These are phyloP conservation scores for Fonsecaea erecta DNA, from an alignment of 2,329 filamentous ascomycete species.

Conservation along the genomic window DNA sequence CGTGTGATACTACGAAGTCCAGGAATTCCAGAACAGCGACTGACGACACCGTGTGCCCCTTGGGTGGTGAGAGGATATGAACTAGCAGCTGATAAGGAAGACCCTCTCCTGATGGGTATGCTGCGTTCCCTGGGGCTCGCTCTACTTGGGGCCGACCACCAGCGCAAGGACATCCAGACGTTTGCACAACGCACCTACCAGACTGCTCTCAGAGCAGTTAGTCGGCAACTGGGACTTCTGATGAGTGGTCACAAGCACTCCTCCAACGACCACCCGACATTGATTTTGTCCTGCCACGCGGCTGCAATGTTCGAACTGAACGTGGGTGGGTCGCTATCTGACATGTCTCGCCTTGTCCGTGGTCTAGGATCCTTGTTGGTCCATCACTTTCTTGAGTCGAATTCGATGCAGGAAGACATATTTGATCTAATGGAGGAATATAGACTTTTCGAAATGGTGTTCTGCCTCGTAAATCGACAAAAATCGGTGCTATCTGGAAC, in stretches of 20 bases:
- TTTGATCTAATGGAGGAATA: slow-evolving; percentile 7
- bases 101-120: slow-evolving; percentile 4
- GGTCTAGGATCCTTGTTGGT: slow-evolving; percentile 8
- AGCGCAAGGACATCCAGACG: slow-evolving; percentile 1
- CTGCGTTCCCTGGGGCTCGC: slow-evolving; percentile 3
- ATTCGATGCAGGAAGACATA: slow-evolving; percentile 2
- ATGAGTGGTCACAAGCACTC: not conserved
- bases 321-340: not conserved
- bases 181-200: not conserved
- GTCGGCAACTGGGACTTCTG: slow-evolving; percentile 5
- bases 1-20: not conserved
- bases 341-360: slow-evolving; percentile 5
- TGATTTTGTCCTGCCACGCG: slow-evolving; percentile 8
- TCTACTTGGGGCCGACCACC: slow-evolving; percentile 1
- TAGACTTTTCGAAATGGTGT: slow-evolving; percentile 4
- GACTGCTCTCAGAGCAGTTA: not conserved
- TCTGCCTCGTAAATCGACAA: slow-evolving; percentile 9
- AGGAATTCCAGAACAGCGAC: slow-evolving; percentile 2
- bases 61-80: slow-evolving; percentile 11
- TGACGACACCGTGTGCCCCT: slow-evolving; percentile 6
- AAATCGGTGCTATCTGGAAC: slow-evolving; percentile 6
- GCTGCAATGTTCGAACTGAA: slow-evolving; percentile 8
- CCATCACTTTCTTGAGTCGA: slow-evolving; percentile 3
- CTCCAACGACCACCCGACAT: not conserved
- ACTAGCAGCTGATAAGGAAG: not conserved